Evolutionary conservation across 306 rosid genomes (phyloP).

Genomic region (Lathyrus oleraceus): DNA sequence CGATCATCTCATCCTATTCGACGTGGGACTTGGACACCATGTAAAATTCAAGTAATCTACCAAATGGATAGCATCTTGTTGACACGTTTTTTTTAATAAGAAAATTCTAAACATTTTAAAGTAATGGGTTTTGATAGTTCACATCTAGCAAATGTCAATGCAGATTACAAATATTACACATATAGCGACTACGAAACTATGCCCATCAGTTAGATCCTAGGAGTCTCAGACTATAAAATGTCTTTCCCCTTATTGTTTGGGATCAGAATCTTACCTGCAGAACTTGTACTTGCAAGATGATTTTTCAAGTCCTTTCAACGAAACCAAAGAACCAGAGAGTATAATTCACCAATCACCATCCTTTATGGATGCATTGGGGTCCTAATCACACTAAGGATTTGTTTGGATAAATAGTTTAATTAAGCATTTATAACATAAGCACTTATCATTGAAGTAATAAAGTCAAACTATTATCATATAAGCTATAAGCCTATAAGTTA

Average conservation of each 20-base stretch:
- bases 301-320: conserved; percentile 20
- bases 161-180: conserved; percentile 8
- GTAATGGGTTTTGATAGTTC: not conserved
- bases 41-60: not conserved
- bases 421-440: too few species aligned
- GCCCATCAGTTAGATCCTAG: not conserved
- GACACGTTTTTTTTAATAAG: not conserved
- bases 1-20: not conserved
- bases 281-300: conserved; percentile 13
- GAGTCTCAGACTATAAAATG: conserved; percentile 1
- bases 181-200: not conserved
- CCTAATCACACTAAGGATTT: conserved; percentile 15
- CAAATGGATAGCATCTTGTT: not conserved
- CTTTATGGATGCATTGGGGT: not conserved
- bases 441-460: too few species aligned
- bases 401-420: too few species aligned
- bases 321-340: not conserved
- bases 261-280: conserved; percentile 9
- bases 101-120: not conserved
- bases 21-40: not conserved
- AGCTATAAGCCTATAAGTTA: too few species aligned
- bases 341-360: not conserved
- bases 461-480: too few species aligned
- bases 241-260: not conserved
- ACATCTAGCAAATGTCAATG: conserved; percentile 20